Evolutionary conservation across 2,329 filamentous ascomycete genomes (phyloP).

Genomic region (Sporothrix sp.): DNA sequence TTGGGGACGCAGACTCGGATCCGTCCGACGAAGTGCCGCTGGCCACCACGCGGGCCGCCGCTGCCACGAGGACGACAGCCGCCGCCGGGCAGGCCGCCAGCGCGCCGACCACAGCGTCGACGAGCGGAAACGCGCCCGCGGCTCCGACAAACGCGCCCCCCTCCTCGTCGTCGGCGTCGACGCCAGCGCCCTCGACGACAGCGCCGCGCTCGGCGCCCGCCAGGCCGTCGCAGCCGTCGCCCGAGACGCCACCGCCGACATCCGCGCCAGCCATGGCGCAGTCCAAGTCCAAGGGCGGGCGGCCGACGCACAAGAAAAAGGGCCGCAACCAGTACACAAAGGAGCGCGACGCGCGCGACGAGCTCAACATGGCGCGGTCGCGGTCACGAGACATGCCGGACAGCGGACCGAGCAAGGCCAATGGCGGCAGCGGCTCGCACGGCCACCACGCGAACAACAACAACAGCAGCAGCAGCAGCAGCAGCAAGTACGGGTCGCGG

Average conservation of each 20-base stretch:
- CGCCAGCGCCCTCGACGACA: conserved; percentile 13
- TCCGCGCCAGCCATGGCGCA: conserved; percentile 33
- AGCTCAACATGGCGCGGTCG: conserved; percentile 43
- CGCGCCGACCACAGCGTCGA: conserved; percentile 16
- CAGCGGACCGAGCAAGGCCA: conserved; percentile 27
- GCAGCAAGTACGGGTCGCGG: conserved; percentile 44
- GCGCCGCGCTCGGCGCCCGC: conserved; percentile 33
- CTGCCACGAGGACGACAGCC: conserved; percentile 21
- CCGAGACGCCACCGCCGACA: conserved; percentile 38
- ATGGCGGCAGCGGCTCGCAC: conserved; percentile 15
- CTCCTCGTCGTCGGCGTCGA: conserved; percentile 14
- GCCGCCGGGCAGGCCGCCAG: conserved; percentile 11
- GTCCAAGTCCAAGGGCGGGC: conserved; percentile 51
- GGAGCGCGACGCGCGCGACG: conserved; percentile 52
- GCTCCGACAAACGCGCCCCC: conserved; percentile 9
- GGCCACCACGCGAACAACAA: too few relatives aligned
- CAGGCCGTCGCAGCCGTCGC: conserved; percentile 35
- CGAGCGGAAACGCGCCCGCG: conserved; percentile 14
- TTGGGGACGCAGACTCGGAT: conserved; percentile 55
- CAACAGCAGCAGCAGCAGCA: neutral
- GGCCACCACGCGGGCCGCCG: conserved; percentile 30
- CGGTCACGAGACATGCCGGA: conserved; percentile 43
- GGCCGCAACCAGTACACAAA: conserved; percentile 77
- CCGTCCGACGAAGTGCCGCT: conserved; percentile 56
- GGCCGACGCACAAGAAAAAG: conserved; percentile 55